These are phyloP conservation scores for Cordia subcordata DNA, from an alignment of 257 asterid genomes.

Conservation along the genomic window DNA sequence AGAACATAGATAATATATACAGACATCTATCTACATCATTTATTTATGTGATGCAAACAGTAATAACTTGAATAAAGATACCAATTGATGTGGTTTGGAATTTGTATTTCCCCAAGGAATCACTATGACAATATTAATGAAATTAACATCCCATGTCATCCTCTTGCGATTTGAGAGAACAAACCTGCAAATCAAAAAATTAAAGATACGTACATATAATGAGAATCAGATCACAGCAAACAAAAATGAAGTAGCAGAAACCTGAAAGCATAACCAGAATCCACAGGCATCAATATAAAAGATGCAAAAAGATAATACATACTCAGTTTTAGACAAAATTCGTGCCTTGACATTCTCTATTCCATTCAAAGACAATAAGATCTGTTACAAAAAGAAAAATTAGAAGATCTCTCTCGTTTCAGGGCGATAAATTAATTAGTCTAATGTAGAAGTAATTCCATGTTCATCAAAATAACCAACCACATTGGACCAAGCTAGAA, in stretches of 20 bases:
- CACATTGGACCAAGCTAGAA: no score
- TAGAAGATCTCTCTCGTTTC: background rate
- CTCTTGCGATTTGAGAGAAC: constrained; percentile 63
- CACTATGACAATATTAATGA: constrained; percentile 35
- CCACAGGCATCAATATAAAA: constrained; percentile 8
- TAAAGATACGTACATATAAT: background rate
- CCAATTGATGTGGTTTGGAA: constrained; percentile 43
- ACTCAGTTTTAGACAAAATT: constrained; percentile 72
- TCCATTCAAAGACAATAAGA: constrained; percentile 63
- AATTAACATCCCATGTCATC: constrained; percentile 60
- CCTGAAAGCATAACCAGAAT: constrained; percentile 5
- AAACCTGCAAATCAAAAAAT: constrained; percentile 47
- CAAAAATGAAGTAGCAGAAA: background rate
- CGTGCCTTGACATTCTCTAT: constrained; percentile 57
- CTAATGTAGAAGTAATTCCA: constrained; percentile 3
- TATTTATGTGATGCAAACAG: constrained; percentile 4
- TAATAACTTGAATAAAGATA: constrained; percentile 22
- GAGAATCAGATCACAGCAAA: no score
- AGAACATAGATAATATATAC: no score
- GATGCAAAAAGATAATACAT: constrained; percentile 30
- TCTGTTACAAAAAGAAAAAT: constrained; percentile 39
- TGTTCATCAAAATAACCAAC: no score
- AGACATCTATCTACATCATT: background rate
- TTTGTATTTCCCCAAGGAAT: constrained; percentile 46
- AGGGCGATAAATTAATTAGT: background rate